Percentiles rank a stretch among this genome's conserved stretches.
Conservation (phyloP, 2,329 filamentous ascomycete genomes). For the Diplodia intermedia region DNA sequence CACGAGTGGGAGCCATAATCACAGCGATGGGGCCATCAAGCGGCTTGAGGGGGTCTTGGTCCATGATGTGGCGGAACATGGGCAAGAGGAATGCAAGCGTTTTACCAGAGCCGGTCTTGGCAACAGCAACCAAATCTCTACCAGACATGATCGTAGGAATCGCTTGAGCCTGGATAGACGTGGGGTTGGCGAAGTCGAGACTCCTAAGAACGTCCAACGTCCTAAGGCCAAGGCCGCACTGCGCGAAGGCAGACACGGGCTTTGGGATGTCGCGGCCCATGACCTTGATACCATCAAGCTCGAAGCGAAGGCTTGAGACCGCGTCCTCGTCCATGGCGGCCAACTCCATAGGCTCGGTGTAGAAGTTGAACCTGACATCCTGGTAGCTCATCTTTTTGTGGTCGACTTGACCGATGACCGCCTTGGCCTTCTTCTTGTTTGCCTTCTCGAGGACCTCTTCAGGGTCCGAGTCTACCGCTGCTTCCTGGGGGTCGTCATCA, state of each 20-base stretch:
- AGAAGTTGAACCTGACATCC: slow-evolving; percentile 91
- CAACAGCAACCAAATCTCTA: slow-evolving; percentile 92
- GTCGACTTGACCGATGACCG: slow-evolving; percentile 87
- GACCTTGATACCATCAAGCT: slow-evolving; percentile 95
- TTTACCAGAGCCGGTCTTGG: slow-evolving; percentile 97
- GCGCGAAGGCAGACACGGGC: slow-evolving; percentile 95
- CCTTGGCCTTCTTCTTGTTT: slow-evolving; percentile 80
- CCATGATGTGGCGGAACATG: slow-evolving; percentile 98
- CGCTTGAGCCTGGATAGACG: slow-evolving; percentile 93
- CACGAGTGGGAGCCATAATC: slow-evolving; percentile 92
- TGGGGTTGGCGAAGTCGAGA: slow-evolving; percentile 85
- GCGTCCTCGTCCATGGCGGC: slow-evolving; percentile 84
- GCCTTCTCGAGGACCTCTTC: slow-evolving; percentile 68
- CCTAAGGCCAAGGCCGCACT: slow-evolving; percentile 87
- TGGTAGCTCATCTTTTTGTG: slow-evolving; percentile 87
- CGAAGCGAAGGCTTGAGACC: slow-evolving; percentile 77
- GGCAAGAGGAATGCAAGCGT: slow-evolving; percentile 94
- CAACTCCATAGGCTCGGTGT: slow-evolving; percentile 86
- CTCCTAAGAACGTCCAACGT: slow-evolving; percentile 84
- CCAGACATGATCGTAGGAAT: slow-evolving; percentile 96
- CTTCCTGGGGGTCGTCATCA: slow-evolving; percentile 73
- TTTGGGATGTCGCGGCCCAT: slow-evolving; percentile 78
- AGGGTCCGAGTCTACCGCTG: slow-evolving; percentile 57
- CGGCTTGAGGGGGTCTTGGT: slow-evolving; percentile 80
- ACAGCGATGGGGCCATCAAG: slow-evolving; percentile 87